Conservation (phyloP, 352 stramenopile genomes). For the Thalassiosira ordinaria region DNA sequence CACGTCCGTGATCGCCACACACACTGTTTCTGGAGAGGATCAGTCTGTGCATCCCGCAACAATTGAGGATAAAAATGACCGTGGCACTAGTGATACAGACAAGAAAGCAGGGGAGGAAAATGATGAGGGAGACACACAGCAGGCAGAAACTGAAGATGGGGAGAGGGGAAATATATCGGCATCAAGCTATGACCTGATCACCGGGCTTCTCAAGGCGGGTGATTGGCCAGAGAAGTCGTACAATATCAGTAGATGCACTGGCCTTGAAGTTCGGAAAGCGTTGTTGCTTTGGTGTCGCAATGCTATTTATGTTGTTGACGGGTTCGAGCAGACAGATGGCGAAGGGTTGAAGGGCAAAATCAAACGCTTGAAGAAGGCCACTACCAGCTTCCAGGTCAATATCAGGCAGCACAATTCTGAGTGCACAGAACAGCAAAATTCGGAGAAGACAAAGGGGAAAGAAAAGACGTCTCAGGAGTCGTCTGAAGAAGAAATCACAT, state of each 20-base stretch:
- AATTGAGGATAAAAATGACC: conserved; percentile 31
- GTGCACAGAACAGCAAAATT: conserved; percentile 14
- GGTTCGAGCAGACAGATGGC: conserved; percentile 84
- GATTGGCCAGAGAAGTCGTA: conserved; percentile 86
- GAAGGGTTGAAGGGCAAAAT: conserved; percentile 86
- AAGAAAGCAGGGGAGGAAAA: conserved; percentile 21
- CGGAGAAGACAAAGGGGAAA: conserved; percentile 52
- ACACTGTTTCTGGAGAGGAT: conserved; percentile 52
- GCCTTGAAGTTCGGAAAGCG: conserved; percentile 85
- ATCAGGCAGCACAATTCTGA: conserved; percentile 76
- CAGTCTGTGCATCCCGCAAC: conserved; percentile 31
- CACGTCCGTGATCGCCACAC: conserved; percentile 30
- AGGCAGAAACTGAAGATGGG: conserved; percentile 54
- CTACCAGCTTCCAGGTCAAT: conserved; percentile 82
- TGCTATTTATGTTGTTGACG: conserved; percentile 86
- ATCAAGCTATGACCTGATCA: conserved; percentile 86
- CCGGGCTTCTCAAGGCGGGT: conserved; percentile 79
- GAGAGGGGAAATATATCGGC: conserved; percentile 59
- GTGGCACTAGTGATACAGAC: conserved; percentile 19
- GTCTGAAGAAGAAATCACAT: conserved; percentile 69
- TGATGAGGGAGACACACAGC: conserved; percentile 41
- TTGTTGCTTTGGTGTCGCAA: conserved; percentile 83
- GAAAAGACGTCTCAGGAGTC: conserved; percentile 61
- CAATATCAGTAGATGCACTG: conserved; percentile 85
- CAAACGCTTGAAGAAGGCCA: conserved; percentile 80